Percentiles rank a stretch among this genome's conserved stretches.
Evolutionary conservation across 768 basidiomycete species (phyloP).

Genomic region (Kwoniella dejecticola): DNA sequence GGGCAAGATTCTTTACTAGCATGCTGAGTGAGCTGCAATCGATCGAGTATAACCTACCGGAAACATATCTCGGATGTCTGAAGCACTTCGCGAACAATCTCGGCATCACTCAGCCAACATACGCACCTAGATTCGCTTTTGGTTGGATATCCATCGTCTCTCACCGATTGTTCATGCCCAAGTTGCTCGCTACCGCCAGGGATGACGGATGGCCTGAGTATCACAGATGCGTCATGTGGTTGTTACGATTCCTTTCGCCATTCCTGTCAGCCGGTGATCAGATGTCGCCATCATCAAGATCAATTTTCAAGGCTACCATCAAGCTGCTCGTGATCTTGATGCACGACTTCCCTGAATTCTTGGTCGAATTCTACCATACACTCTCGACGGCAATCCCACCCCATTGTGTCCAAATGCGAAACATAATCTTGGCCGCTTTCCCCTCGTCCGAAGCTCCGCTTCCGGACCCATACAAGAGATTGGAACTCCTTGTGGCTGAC

Average conservation of each 20-base stretch:
- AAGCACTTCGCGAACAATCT: constrained; percentile 90
- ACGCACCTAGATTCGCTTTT: constrained; percentile 97
- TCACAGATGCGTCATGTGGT: constrained; percentile 87
- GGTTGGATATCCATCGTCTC: constrained; percentile 97
- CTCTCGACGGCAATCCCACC: constrained; percentile 91
- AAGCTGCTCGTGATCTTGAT: constrained; percentile 90
- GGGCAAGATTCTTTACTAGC: constrained; percentile 97
- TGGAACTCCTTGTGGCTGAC: constrained; percentile 68
- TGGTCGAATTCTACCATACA: constrained; percentile 94
- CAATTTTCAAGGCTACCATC: constrained; percentile 86
- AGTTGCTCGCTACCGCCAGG: constrained; percentile 80
- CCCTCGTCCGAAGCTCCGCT: constrained; percentile 59
- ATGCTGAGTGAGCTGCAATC: constrained; percentile 86
- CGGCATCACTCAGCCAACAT: constrained; percentile 91
- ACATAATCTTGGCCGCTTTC: constrained; percentile 94
- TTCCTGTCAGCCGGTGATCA: constrained; percentile 73
- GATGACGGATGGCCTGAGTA: constrained; percentile 97
- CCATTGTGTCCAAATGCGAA: constrained; percentile 91
- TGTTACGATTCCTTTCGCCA: constrained; percentile 91
- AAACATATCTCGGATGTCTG: constrained; percentile 75
- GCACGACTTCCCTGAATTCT: constrained; percentile 98
- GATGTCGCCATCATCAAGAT: constrained; percentile 74
- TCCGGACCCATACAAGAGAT: constrained; percentile 65
- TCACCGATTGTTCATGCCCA: constrained; percentile 96
- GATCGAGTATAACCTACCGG: constrained; percentile 79